These are phyloP conservation scores for Piromyces finnis DNA, from an alignment of 192 early-diverging fungal genomes.

Conservation along the genomic window DNA sequence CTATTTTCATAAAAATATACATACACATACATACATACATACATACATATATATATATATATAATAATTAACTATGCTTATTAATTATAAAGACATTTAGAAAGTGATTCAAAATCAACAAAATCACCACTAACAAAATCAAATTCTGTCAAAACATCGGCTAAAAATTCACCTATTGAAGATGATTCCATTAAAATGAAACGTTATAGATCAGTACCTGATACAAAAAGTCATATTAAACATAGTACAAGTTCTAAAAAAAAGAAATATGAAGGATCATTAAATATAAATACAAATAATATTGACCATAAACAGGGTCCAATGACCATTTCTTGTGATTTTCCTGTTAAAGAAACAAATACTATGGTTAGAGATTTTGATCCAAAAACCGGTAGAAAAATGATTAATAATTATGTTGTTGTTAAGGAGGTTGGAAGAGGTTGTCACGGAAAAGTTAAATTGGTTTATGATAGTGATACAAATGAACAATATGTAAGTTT, in stretches of 20 bases:
- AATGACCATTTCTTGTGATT: not conserved
- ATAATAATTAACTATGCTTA: too few relatives aligned
- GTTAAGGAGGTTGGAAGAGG: constrained; percentile 79
- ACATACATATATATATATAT: too few relatives aligned
- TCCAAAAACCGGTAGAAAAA: constrained; percentile 70
- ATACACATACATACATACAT: too few relatives aligned
- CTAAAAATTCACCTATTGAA: not conserved
- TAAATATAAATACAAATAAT: not conserved
- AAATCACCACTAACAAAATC: too few relatives aligned
- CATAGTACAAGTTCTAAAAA: not conserved
- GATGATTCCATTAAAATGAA: not conserved
- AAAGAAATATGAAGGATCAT: not conserved
- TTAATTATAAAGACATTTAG: too few relatives aligned
- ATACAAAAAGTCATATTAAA: not conserved
- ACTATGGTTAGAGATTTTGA: constrained; percentile 71
- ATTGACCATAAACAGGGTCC: not conserved
- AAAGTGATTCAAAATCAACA: too few relatives aligned
- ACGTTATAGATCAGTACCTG: not conserved
- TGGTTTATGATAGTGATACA: constrained; percentile 62
- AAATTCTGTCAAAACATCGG: not conserved
- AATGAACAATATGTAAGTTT: constrained; percentile 55
- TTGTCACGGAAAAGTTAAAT: constrained; percentile 90
- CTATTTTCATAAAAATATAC: too few relatives aligned
- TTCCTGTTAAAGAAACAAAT: constrained; percentile 60
- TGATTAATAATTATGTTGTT: constrained; percentile 91